A percentile compares a stretch with the other conserved stretches of the same genome.
Evolutionary conservation across 2,329 filamentous ascomycete species (phyloP).

Genomic region (Plectosphaerella sp.): DNA sequence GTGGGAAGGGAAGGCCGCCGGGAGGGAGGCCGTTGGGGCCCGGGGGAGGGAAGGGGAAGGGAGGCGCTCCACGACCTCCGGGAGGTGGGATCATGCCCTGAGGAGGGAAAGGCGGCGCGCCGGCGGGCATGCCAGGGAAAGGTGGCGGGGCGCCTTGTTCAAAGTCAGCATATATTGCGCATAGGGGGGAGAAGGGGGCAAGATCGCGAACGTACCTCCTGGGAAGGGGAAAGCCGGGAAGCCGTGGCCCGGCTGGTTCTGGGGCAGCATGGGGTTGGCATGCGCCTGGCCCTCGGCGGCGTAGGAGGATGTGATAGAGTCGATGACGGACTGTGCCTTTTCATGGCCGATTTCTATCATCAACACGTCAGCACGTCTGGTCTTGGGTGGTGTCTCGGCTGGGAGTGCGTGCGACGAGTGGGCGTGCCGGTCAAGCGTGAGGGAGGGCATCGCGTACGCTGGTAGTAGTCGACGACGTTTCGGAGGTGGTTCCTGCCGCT

Average conservation of each 20-base stretch:
- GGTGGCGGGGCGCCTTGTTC: slow-evolving; percentile 50
- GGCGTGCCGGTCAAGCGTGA: background rate
- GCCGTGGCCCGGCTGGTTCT: slow-evolving; percentile 57
- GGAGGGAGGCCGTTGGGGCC: slow-evolving; percentile 32
- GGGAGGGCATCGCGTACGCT: slow-evolving; percentile 54
- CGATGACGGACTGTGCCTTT: slow-evolving; percentile 97
- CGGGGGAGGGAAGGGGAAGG: slow-evolving; percentile 39
- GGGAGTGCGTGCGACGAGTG: background rate
- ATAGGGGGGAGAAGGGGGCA: background rate
- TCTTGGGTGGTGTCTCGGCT: slow-evolving; percentile 5
- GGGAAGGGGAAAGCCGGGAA: slow-evolving; percentile 55
- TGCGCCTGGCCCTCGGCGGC: slow-evolving; percentile 86
- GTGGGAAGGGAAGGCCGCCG: slow-evolving; percentile 38
- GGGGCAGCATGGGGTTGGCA: slow-evolving; percentile 77
- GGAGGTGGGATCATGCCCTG: slow-evolving; percentile 44
- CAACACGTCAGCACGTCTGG: slow-evolving; percentile 1
- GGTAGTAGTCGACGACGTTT: slow-evolving; percentile 98
- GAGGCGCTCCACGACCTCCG: slow-evolving; percentile 45
- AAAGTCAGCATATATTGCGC: background rate
- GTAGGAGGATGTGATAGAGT: slow-evolving; percentile 95
- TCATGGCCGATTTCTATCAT: slow-evolving; percentile 90
- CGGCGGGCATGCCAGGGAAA: slow-evolving; percentile 46
- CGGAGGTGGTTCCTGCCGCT: slow-evolving; percentile 92
- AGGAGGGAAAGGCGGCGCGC: slow-evolving; percentile 31
- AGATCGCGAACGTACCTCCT: slow-evolving; percentile 33